Base-by-base conservation (phyloP, 164 flowering plant genomes). In the Cinnamomum chago region DNA sequence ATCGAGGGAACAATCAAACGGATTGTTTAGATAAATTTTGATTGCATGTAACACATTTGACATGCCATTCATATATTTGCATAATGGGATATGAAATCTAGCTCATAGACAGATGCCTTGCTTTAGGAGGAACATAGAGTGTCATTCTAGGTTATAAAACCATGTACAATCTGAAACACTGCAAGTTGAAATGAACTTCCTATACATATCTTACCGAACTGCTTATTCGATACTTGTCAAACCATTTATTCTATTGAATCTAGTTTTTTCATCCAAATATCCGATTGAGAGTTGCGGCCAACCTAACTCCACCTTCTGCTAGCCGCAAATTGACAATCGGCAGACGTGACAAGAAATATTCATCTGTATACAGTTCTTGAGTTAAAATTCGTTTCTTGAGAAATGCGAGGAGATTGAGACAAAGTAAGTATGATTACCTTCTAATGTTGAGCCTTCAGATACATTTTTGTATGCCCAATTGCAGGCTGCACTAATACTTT, bases 271-370 rank as follows among this genome's bases (percentile, higher is more conserved):
- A 86, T 50, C 85, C 83, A 68, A 93, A 88, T 15, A 91, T 86
- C 12, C 92, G 90, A 75, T 92, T 94, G 77, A 94, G 91, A 9
- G 90, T 88, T 24, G 97, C 92, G 18, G 97, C 97, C 81, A 94
- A 76, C 10, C 98, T 88, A 62, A 92, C 96, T 68, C 91, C 97
- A 28, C 85, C 92, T 78, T 94, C 91, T 71, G 97, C 97, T 50
- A 92, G 79, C 55, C 92, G 83, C 77, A 78, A 51, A 58, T 87
- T 71, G 65, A 90, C 86, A 10, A 85, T 82, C 2, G 93, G 93
- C 28, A 77, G 51, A 4, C 97, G 91, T 3, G 94, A 88, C 24
- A 78, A 70, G 84, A 92, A 94, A 76, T 94, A 94, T 65, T 85
- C 88, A 84, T 91, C 96, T 93, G 93, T 85, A 79, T 58, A 51